Percentiles rank a stretch among this genome's conserved stretches.
Evolutionary conservation across 1,139 yeast genomes (phyloP).

Genomic region (Lodderomyces theae): DNA sequence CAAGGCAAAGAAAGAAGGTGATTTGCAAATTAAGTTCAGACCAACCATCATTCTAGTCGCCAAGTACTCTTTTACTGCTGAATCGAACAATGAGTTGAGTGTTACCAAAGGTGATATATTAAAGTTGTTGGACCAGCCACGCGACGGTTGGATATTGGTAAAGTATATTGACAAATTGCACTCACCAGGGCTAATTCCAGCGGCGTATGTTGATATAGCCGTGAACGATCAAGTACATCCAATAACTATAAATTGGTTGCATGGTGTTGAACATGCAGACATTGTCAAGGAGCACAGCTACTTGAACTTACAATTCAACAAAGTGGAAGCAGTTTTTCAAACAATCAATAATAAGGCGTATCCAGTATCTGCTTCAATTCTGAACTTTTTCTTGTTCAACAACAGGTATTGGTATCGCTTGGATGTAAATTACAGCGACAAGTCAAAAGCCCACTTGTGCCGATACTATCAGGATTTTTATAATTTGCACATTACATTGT

Average conservation of each 20-base stretch:
- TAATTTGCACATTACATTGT: constrained; percentile 31
- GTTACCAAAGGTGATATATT: constrained; percentile 40
- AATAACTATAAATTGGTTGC: constrained; percentile 36
- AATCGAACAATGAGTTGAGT: constrained; percentile 31
- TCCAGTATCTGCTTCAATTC: constrained; percentile 31
- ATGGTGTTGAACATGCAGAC: constrained; percentile 4
- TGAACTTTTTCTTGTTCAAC: constrained; percentile 34
- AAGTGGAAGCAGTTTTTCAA: constrained; percentile 17
- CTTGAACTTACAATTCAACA: constrained; percentile 16
- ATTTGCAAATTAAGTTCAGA: constrained; percentile 18
- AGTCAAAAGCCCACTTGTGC: constrained; percentile 29
- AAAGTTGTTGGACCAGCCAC: constrained; percentile 37
- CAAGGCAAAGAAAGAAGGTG: constrained; percentile 5
- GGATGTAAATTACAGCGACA: constrained; percentile 34
- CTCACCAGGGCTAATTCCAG: constrained; percentile 42
- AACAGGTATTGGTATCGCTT: constrained; percentile 44
- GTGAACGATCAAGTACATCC: constrained; percentile 40
- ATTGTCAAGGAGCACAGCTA: constrained; percentile 14
- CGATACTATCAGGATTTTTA: constrained; percentile 46
- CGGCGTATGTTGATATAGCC: constrained; percentile 46
- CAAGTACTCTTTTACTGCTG: constrained; percentile 36
- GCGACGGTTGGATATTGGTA: constrained; percentile 45
- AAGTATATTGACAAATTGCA: constrained; percentile 38
- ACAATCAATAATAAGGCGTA: constrained; percentile 33
- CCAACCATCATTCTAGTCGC: constrained; percentile 39